A percentile compares a stretch with the other conserved stretches of the same genome.
Conservation (phyloP, 2,329 filamentous ascomycete species). For the Chaetomium sp. region DNA sequence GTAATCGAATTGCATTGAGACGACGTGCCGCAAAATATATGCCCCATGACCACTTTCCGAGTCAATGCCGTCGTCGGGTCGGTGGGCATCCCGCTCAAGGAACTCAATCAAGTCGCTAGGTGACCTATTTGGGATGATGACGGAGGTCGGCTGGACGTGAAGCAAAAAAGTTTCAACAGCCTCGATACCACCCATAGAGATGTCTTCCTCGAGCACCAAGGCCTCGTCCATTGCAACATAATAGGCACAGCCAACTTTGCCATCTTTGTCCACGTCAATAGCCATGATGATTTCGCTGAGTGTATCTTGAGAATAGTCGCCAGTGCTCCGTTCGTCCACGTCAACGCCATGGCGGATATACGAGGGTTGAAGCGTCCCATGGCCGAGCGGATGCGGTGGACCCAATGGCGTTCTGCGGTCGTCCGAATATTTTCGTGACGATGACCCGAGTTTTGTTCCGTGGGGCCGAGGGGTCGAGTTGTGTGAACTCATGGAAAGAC, state of each 20-base stretch:
- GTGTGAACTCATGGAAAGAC: not conserved
- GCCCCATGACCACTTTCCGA: slow-evolving; percentile 3
- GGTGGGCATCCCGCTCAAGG: slow-evolving; percentile 31
- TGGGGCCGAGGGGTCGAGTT: not conserved
- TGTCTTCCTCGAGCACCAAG: slow-evolving; percentile 71
- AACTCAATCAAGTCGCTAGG: slow-evolving; percentile 35
- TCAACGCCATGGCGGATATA: not conserved
- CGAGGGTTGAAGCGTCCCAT: not conserved
- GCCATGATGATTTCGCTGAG: slow-evolving; percentile 72
- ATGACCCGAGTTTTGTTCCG: not conserved
- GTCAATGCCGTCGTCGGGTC: slow-evolving; percentile 22
- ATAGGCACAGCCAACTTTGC: slow-evolving; percentile 75
- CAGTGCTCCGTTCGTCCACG: not conserved
- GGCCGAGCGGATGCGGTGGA: not conserved
- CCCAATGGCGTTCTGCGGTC: not conserved
- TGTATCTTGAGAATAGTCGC: slow-evolving; percentile 22
- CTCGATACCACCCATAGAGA: slow-evolving; percentile 61
- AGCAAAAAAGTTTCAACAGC: slow-evolving; percentile 56
- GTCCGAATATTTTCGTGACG: too few relatives aligned
- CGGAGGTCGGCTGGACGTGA: slow-evolving; percentile 47
- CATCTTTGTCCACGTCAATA: slow-evolving; percentile 64
- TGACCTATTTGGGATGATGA: slow-evolving; percentile 46
- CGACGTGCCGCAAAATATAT: slow-evolving; percentile 57
- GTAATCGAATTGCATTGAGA: slow-evolving; percentile 66
- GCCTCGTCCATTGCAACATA: slow-evolving; percentile 65